A percentile compares a stretch with the other conserved stretches of the same genome.
These are phyloP conservation scores for Moesziomyces globuligerus DNA, from an alignment of 1,284 basidiomycete species.

Conservation along the genomic window DNA sequence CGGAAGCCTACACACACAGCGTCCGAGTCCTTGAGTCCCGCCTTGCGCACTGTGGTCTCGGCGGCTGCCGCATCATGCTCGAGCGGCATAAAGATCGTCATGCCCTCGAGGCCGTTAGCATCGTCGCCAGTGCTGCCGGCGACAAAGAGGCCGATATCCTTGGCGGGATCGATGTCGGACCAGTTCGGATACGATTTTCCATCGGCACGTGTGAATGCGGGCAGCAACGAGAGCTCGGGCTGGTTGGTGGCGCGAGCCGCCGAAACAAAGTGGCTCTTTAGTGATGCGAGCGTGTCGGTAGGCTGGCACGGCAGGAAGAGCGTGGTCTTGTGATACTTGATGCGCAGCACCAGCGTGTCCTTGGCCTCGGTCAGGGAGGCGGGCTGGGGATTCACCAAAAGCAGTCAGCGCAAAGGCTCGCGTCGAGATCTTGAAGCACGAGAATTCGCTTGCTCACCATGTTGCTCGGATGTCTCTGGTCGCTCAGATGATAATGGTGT, in stretches of 20 bases:
- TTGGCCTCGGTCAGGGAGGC: slow-evolving; percentile 29
- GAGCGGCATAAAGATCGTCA: slow-evolving; percentile 45
- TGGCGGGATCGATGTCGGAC: slow-evolving; percentile 24
- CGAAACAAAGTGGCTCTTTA: slow-evolving; percentile 31
- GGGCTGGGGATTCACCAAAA: slow-evolving; percentile 8
- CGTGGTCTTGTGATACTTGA: slow-evolving; percentile 47
- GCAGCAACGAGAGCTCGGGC: slow-evolving; percentile 20
- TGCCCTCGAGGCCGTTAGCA: slow-evolving; percentile 8
- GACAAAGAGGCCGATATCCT: slow-evolving; percentile 40
- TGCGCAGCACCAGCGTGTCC: slow-evolving; percentile 37
- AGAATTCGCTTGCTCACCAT: too few relatives aligned
- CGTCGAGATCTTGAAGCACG: too few relatives aligned
- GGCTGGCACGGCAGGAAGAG: slow-evolving; percentile 41
- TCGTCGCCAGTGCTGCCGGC: slow-evolving; percentile 27
- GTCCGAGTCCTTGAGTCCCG: slow-evolving; percentile 44
- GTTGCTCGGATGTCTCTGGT: not conserved
- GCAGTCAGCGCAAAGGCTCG: too few relatives aligned
- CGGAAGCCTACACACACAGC: slow-evolving; percentile 41
- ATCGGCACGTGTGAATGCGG: slow-evolving; percentile 22
- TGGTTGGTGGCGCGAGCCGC: slow-evolving; percentile 30
- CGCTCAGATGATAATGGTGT: too few relatives aligned
- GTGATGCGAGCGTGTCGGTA: slow-evolving; percentile 13
- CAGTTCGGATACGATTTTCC: slow-evolving; percentile 31
- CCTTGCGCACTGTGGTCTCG: slow-evolving; percentile 31
- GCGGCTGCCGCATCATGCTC: slow-evolving; percentile 21